Base-by-base conservation (phyloP, 805 yeast genomes). In the Metschnikowia bowlesiae region DNA sequence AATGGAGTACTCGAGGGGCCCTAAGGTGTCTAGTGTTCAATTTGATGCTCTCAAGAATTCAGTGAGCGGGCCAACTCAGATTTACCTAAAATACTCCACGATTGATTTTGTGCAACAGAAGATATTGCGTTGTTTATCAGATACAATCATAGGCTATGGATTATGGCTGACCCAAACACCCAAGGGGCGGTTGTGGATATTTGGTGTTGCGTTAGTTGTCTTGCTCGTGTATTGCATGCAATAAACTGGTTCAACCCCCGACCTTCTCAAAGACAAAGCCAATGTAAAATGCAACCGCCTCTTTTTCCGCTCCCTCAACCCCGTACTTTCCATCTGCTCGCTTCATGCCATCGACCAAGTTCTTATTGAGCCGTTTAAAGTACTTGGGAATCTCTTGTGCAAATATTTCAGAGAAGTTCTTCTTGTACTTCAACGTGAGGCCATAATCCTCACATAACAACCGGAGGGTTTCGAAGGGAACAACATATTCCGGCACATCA, bases 401-500 rank as follows among this genome's bases (percentile, higher is more conserved):
- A 70, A 89, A 94, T 62, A 90, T 80, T 43, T 89, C 90, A 56
- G 85, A 79, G 59, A 94, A 92, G 47, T 87, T 84, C 73, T 83
- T 83, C 61, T 84, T 84, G 58, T 81, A 81, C 52, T 84, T 78
- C 51, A 94, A 69, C 50, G 82, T 85, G 54, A 92, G 68, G 11
- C 89, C 89, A 65, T 83, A 87, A 51, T 89, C 95, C 62, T 85
- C 89, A 40, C 97, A 95, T 48, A 92, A 69, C 49, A 85, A 81
- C 66, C 96, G 77, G 51, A 94, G 80, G 1, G 84, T 80, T 61
- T 92, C 97, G 67, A 94, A 90, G 1, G 97, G 98, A 6, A 94
- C 97, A 6, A 94, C 95, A 62, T 87, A 94, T 63, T 94, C 99
- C 0, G 98, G 98, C 26, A 94, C 97, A 60, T 94, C 85, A 54